A percentile compares a stretch with the other conserved stretches of the same genome.
Conservation (phyloP, 345 rosid species). For the Camelina neglecta region DNA sequence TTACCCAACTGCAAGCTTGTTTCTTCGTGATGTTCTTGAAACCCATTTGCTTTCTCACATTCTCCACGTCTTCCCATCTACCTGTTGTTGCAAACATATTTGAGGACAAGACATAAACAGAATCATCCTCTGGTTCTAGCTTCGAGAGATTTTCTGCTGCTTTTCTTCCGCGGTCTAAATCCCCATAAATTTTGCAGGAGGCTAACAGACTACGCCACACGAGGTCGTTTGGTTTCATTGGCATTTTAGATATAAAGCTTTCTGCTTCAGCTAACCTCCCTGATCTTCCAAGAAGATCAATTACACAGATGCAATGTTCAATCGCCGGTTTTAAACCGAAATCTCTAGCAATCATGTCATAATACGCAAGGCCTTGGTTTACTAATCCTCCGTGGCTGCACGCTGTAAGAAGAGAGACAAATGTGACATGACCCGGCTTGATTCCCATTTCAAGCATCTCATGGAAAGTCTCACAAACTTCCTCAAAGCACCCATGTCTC, state of each 20-base stretch:
- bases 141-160: slow-evolving; percentile 67
- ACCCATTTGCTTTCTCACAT: slow-evolving; percentile 74
- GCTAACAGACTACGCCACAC: slow-evolving; percentile 87
- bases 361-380: slow-evolving; percentile 75
- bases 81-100: slow-evolving; percentile 85
- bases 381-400: slow-evolving; percentile 89
- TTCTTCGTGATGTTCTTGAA: slow-evolving; percentile 70
- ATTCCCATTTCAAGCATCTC: slow-evolving; percentile 67
- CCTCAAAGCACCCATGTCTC: slow-evolving; percentile 67
- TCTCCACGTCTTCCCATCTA: slow-evolving; percentile 78
- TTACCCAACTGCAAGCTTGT: slow-evolving; percentile 96
- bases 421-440: slow-evolving; percentile 85
- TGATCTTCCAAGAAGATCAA: slow-evolving; percentile 89
- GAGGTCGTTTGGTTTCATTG: slow-evolving; percentile 64
- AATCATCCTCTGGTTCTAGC: slow-evolving; percentile 77
- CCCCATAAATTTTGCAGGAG: slow-evolving; percentile 76
- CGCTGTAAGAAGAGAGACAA: slow-evolving; percentile 85
- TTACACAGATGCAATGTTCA: slow-evolving; percentile 84
- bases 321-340: slow-evolving; percentile 58
- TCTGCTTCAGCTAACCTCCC: slow-evolving; percentile 79
- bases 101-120: slow-evolving; percentile 81
- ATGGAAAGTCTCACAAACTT: slow-evolving; percentile 71
- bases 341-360: slow-evolving; percentile 60
- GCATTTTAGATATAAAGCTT: slow-evolving; percentile 68
- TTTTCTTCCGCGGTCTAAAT: slow-evolving; percentile 72